Evolutionary conservation across 2,329 filamentous ascomycete genomes (phyloP), one percentile per base, ranked within the genome.

Genomic region (Paracoccidioides lutzii): DNA sequence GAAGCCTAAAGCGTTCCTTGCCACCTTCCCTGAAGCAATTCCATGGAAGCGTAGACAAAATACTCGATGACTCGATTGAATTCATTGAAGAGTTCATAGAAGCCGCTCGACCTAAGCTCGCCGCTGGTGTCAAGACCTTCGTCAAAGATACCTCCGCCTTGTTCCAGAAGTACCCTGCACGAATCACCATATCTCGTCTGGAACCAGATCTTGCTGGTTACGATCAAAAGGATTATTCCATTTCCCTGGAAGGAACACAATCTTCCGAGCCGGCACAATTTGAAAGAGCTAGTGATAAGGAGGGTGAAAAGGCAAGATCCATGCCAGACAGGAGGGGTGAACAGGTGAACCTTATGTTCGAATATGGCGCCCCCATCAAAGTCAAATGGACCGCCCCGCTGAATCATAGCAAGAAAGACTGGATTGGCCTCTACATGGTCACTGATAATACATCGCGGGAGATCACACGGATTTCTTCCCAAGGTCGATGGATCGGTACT

Each of bases 371-470:
- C 0, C 90, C 93, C 0, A 88, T 98, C 68, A 86, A 81, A 62
- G 88, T 97, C 59, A 87, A 82, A 63, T 98, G 93, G 93, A 87
- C 82, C 33, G 93, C 91, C 0, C 91, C 93, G 0, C 77, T 83
- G 41, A 88, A 90, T 61, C 93, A 97, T 71, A 85, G 84, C 73
- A 90, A 87, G 68, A 87, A 85, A 64, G 93, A 98, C 70, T 98
- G 93, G 93, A 84, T 98, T 54, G 91, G 91, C 3, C 78, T 98
- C 5, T 98, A 97, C 75, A 90, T 90, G 81, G 89, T 98, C 2
- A 90, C 89, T 3, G 91, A 97, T 71, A 98, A 96, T 66, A 81
- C 83, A 5, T 93, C 88, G 6, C 82, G 91, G 43, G 88, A 95
- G 42, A 76, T 85, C 12, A 95, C 93, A 2, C 84, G 88, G 53